Conservation (phyloP, 2,329 filamentous ascomycete genomes). For the Apiospora sp. region DNA sequence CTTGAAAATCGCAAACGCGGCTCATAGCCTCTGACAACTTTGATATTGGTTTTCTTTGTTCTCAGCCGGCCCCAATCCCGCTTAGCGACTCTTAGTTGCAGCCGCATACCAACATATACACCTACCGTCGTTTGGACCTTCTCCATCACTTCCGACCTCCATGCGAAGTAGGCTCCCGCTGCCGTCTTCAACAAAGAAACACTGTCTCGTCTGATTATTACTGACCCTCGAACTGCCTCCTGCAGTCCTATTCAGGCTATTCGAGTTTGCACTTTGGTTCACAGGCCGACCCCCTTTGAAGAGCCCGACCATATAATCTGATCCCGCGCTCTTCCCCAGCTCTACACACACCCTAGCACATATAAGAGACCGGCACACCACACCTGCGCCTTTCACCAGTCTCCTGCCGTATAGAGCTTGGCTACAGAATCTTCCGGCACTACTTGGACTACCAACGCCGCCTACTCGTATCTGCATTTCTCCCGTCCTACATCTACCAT, state of each 20-base stretch:
- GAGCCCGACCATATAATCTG: not conserved
- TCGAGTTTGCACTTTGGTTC: constrained; percentile 11
- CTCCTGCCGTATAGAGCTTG: not conserved
- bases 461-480: constrained; percentile 15
- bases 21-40: constrained; percentile 36
- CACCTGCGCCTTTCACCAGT: constrained; percentile 19
- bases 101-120: constrained; percentile 33
- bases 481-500: not conserved
- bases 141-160: constrained; percentile 35
- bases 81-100: constrained; percentile 35
- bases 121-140: constrained; percentile 33
- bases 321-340: constrained; percentile 27
- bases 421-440: constrained; percentile 13
- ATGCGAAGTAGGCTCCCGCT: constrained; percentile 39
- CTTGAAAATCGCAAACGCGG: constrained; percentile 29
- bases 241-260: constrained; percentile 18
- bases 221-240: constrained; percentile 39
- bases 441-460: not conserved
- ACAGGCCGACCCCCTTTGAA: not conserved
- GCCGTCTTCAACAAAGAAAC: constrained; percentile 41
- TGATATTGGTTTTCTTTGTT: constrained; percentile 43
- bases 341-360: constrained; percentile 40
- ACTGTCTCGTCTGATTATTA: constrained; percentile 39
- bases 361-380: constrained; percentile 37
- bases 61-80: constrained; percentile 31